These are phyloP conservation scores for Colletotrichum somersetense DNA, from an alignment of 2,329 filamentous ascomycete species.

Conservation along the genomic window DNA sequence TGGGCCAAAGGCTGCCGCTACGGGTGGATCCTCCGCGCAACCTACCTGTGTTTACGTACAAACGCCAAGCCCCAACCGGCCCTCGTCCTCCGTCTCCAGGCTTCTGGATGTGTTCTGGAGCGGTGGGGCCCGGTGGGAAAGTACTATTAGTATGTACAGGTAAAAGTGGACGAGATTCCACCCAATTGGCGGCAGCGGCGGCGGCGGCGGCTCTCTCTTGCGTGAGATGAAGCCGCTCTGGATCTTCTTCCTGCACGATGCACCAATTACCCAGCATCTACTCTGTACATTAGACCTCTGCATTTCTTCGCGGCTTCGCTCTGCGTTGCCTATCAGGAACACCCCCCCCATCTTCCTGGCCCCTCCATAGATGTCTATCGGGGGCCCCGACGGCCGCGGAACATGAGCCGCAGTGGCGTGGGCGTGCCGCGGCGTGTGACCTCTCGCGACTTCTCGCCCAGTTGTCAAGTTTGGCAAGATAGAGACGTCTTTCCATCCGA, in stretches of 20 bases:
- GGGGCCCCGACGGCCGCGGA: background rate
- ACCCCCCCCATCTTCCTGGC: background rate
- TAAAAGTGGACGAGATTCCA: slow-evolving; percentile 11
- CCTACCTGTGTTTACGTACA: slow-evolving; percentile 18
- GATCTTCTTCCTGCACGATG: slow-evolving; percentile 32
- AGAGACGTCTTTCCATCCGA: slow-evolving; percentile 17
- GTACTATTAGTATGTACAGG: background rate
- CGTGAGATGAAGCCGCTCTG: slow-evolving; percentile 20
- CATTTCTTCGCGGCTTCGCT: slow-evolving; percentile 18
- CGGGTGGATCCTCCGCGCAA: too few species aligned
- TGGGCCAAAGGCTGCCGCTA: too few species aligned
- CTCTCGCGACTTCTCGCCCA: slow-evolving; percentile 9
- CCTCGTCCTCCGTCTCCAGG: slow-evolving; percentile 33
- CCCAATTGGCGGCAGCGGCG: background rate
- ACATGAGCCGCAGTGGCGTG: too few species aligned
- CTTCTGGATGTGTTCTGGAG: slow-evolving; percentile 39
- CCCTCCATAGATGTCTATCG: slow-evolving; percentile 15
- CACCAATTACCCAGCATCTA: background rate
- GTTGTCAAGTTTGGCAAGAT: slow-evolving; percentile 3
- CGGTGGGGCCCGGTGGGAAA: slow-evolving; percentile 13
- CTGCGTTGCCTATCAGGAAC: background rate
- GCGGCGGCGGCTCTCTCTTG: slow-evolving; percentile 2
- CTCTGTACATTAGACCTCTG: background rate
- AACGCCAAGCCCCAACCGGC: slow-evolving; percentile 33
- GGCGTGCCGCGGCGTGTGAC: slow-evolving; percentile 21